Evolutionary conservation across 768 basidiomycete species (phyloP), one percentile per base, ranked within the genome.

Genomic region (Termitomyces sp.): DNA sequence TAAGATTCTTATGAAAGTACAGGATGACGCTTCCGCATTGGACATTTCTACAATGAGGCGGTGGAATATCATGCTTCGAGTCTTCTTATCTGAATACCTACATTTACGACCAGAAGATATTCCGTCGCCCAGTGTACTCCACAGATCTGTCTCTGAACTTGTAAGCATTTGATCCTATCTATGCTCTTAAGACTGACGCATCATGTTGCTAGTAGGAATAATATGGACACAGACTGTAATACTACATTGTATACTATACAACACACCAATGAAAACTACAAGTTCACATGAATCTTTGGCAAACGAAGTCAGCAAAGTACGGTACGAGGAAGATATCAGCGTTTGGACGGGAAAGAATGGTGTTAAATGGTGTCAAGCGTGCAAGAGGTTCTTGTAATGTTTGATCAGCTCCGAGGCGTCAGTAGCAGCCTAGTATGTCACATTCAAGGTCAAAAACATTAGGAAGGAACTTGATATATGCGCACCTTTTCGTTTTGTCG

Each of bases 31-130:
- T 8, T 83, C 87, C 22, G 93, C 90, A 1, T 78, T 98, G 48
- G 90, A 98, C 68, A 75, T 92, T 49, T 83, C 90, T 8, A 96
- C 94, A 0, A 84, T 98, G 82, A 84, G 88, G 50, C 81, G 91
- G 24, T 98, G 97, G 97, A 92, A 91, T 70, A 76, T 96, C 35
- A 82, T 99, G 55, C 70, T 98, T 42, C 81, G 96, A 36, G 84
- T 97, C 0, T 95, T 98, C 70, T 83, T 94, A 67, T 81, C 90
- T 1, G 97, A 98, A 75, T 99, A 98, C 73, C 81, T 98, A 2
- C 83, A 89, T 59, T 72, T 93, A 51, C 78, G 73, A 12, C 87
- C 91, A 0, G 74, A 80, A 28, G 71, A 78, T 54, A 74, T 73
- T 11, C 75, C 72, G 11, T 65, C 68, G 40, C 65, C 70, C 36